Conservation (phyloP, 495 filamentous ascomycete genomes). For the Penicillium chermesinum region DNA sequence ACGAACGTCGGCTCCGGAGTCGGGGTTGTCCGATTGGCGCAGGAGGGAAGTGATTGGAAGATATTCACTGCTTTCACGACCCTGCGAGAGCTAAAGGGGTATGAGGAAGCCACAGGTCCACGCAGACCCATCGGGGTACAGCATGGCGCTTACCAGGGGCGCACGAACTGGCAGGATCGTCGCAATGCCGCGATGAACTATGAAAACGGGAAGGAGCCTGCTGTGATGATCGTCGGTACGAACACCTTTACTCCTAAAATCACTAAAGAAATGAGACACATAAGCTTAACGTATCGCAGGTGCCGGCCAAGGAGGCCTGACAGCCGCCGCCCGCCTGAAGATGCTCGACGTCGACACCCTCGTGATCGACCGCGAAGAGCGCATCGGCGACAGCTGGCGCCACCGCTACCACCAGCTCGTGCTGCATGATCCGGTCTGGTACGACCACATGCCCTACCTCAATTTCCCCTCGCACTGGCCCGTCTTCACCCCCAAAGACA, state of each 20-base stretch:
- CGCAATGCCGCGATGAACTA: constrained; percentile 52
- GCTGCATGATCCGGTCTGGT: constrained; percentile 73
- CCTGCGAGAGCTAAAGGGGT: constrained; percentile 42
- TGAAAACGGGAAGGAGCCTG: constrained; percentile 45
- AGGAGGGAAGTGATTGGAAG: constrained; percentile 51
- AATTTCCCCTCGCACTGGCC: constrained; percentile 63
- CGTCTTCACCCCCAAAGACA: constrained; percentile 73
- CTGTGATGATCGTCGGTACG: constrained; percentile 65
- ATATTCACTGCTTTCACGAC: constrained; percentile 60
- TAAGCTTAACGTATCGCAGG: too few species aligned
- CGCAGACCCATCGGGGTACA: constrained; percentile 44
- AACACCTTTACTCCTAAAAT: too few species aligned
- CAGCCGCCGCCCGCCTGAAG: constrained; percentile 63
- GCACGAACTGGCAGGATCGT: constrained; percentile 63
- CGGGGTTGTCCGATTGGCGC: constrained; percentile 52
- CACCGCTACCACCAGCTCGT: constrained; percentile 59
- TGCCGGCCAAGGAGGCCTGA: constrained; percentile 52
- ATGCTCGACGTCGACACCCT: constrained; percentile 61
- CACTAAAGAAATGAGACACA: too few species aligned
- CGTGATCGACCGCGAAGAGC: constrained; percentile 59
- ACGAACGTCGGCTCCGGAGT: constrained; percentile 48
- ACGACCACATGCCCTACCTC: constrained; percentile 70
- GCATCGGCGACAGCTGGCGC: constrained; percentile 75
- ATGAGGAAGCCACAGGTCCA: constrained; percentile 39
- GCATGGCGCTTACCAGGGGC: constrained; percentile 46